Conservation (phyloP, 371 early-diverging fungal genomes). For the Mortierella sp. region DNA sequence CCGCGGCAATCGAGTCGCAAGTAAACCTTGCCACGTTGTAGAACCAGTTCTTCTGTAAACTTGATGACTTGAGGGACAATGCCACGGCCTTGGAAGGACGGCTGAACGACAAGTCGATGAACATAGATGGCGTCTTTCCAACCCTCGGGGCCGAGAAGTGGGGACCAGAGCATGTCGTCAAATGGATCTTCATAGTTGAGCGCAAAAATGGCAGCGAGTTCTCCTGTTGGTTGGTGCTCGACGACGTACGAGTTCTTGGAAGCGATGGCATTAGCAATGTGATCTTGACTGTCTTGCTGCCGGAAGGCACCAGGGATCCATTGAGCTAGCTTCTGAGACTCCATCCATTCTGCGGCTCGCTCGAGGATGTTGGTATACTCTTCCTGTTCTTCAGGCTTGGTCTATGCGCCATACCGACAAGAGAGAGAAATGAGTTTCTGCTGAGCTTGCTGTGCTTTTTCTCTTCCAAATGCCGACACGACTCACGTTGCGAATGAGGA, state of each 20-base stretch:
- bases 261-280: constrained; percentile 29
- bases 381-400: constrained; percentile 27
- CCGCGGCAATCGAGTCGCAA: constrained; percentile 42
- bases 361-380: constrained; percentile 44
- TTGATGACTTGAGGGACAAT: constrained; percentile 29
- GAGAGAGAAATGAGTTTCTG: too few relatives aligned
- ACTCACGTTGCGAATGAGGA: constrained; percentile 43
- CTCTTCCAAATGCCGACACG: not conserved
- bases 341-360: constrained; percentile 51
- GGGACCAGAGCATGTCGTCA: constrained; percentile 50
- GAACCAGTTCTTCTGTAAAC: constrained; percentile 28
- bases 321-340: constrained; percentile 35
- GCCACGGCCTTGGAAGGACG: constrained; percentile 31
- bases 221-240: constrained; percentile 10
- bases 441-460: too few relatives aligned
- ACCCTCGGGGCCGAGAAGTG: constrained; percentile 15
- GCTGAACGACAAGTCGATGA: constrained; percentile 45
- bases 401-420: constrained; percentile 8
- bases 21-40: constrained; percentile 15
- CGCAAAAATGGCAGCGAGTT: constrained; percentile 44
- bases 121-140: constrained; percentile 52
- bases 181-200: constrained; percentile 46
- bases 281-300: constrained; percentile 11
- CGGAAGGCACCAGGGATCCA: constrained; percentile 53
- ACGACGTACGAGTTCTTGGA: constrained; percentile 32